Evolutionary conservation across 768 basidiomycete genomes (phyloP), one percentile per base, ranked within the genome.

Genomic region (Tricholoma hemisulphureum): DNA sequence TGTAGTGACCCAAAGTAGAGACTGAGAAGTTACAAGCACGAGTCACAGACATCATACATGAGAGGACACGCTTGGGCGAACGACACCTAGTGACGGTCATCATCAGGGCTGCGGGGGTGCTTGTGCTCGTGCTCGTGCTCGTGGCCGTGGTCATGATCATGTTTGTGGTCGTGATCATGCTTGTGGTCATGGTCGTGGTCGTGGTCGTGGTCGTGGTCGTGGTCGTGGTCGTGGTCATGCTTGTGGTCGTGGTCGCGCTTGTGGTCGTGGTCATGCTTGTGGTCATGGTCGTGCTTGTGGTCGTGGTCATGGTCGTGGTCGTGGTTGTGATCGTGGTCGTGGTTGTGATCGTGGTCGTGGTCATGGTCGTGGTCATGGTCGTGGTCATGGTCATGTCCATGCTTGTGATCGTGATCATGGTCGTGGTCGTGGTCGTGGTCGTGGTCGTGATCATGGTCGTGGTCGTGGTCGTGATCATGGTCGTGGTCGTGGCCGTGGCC

Each of bases 81-180:
- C 50, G 21, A 21, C 3, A 21, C 21, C 32, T 39, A 51, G 32
- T 51, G 23, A 9, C 6, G 39, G 14, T 45, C 4, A 20, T 24
- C 23, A 6, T 45, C 23, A 6, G 21, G 23, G 11, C 13, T 24
- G 23, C 21, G 49, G 16, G 13, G 10, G 14, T 34, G 31, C 23
- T 51, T n/a, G 50, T 50, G 49, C 18, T 7, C 29, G 20, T 57
- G 49, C 20, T 56, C 23, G 45, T 56, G 31, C 29, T 34, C 23
- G 34, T 51, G 37, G 3, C 10, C n/a, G 31, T 52, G 56, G 16
- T 23, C 13, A 16, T 48, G 46, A 1, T 28, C 14, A 21, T 48
- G 46, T 3, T 16, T 9, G 26, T 48, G 46, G 2, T 8, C 14
- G 16, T 46, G 50, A 2, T 10, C 24, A n/a, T 51, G 26, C 5